A percentile compares a stretch with the other conserved stretches of the same genome.
These are phyloP conservation scores for Solanum ahanhuiri DNA, from an alignment of 257 asterid genomes.

Conservation along the genomic window DNA sequence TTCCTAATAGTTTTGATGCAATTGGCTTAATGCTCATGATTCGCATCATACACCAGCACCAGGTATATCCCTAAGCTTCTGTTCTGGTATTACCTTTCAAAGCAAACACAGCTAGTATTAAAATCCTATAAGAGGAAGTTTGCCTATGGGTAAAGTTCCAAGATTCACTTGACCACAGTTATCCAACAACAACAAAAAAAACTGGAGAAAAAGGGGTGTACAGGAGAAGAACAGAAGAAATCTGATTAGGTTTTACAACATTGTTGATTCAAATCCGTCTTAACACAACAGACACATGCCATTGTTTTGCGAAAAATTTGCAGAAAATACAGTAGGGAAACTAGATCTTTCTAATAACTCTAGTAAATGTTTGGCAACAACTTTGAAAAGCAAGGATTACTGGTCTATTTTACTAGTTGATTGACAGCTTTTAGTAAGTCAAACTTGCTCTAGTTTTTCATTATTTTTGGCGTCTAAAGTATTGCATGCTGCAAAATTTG, in stretches of 20 bases:
- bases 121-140: not conserved
- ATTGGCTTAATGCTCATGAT: constrained; percentile 98
- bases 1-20: constrained; percentile 88
- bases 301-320: not conserved
- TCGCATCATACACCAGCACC: constrained; percentile 95
- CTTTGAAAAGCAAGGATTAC: not conserved
- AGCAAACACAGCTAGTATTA: not conserved
- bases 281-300: not conserved
- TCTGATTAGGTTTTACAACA: not conserved
- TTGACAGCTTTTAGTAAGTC: not conserved
- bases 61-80: constrained; percentile 39
- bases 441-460: not conserved
- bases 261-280: not conserved
- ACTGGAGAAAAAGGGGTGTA: not conserved
- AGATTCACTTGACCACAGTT: not conserved
- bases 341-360: not conserved
- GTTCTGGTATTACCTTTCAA: not conserved
- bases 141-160: not conserved
- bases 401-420: not conserved
- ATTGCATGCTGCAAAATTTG: not conserved
- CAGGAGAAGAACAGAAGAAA: not conserved
- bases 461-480: not conserved
- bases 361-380: not conserved
- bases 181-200: not conserved
- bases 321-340: not conserved